Evolutionary conservation across 2,329 filamentous ascomycete species (phyloP).

Genomic region (Biscogniauxia mediterranea): DNA sequence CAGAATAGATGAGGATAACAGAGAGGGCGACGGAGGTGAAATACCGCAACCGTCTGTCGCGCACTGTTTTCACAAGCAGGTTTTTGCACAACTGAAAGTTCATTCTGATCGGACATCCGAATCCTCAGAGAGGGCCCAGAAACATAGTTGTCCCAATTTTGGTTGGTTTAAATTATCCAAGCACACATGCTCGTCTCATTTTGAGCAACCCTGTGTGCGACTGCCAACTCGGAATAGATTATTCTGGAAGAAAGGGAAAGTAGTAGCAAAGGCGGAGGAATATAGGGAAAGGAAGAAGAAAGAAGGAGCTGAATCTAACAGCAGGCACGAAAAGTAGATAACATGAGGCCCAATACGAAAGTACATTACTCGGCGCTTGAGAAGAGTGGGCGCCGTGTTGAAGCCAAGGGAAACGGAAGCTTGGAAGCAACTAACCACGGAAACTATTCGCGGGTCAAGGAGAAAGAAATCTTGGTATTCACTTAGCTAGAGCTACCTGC

Average conservation of each 20-base stretch:
- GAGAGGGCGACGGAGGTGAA: not conserved
- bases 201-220: not conserved
- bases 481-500: not conserved
- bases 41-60: not conserved
- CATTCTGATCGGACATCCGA: not conserved
- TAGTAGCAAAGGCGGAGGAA: not conserved
- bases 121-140: not conserved
- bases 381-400: not conserved
- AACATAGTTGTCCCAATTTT: not conserved
- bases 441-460: not conserved
- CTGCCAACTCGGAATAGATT: not conserved
- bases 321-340: not conserved
- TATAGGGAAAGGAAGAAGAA: not conserved
- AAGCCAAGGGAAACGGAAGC: not conserved
- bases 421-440: not conserved
- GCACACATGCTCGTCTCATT: not conserved
- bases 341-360: not conserved
- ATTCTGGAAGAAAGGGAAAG: not conserved
- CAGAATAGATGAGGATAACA: not conserved
- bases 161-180: not conserved
- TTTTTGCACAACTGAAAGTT: not conserved
- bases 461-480: not conserved
- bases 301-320: not conserved
- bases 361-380: not conserved
- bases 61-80: not conserved